These are phyloP conservation scores for Podaxis pistillaris DNA, from an alignment of 768 basidiomycete species.

Conservation along the genomic window DNA sequence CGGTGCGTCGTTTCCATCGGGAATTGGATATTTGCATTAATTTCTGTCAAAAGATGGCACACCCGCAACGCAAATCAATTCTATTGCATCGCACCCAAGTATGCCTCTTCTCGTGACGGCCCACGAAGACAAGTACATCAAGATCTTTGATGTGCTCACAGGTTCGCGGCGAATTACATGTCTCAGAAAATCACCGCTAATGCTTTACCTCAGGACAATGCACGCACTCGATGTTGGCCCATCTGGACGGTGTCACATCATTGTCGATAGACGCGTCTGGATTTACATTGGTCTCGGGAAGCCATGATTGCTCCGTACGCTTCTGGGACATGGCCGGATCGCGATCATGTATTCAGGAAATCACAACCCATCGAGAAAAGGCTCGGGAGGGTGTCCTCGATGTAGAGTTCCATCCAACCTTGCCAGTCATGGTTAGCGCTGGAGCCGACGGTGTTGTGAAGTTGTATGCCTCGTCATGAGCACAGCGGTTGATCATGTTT, in stretches of 20 bases:
- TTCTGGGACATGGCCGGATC: conserved; percentile 91
- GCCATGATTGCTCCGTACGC: conserved; percentile 91
- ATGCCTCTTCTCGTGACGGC: conserved; percentile 86
- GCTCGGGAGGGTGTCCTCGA: conserved; percentile 88
- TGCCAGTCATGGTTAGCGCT: conserved; percentile 88
- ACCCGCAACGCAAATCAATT: conserved; percentile 77
- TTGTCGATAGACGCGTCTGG: conserved; percentile 86
- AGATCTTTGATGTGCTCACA: conserved; percentile 81
- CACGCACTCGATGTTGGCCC: conserved; percentile 87
- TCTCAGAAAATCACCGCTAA: conserved; percentile 4
- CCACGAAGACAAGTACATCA: conserved; percentile 92
- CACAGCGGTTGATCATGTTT: conserved; percentile 20
- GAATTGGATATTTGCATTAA: conserved; percentile 2
- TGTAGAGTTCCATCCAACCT: conserved; percentile 78
- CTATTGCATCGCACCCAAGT: conserved; percentile 86
- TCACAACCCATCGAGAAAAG: conserved; percentile 86
- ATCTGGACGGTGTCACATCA: conserved; percentile 90
- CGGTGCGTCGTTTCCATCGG: conserved; percentile 35
- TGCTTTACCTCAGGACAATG: conserved; percentile 59
- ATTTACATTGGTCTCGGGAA: conserved; percentile 84
- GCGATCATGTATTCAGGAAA: conserved; percentile 83
- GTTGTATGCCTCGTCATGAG: conserved; percentile 83
- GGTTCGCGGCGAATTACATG: conserved; percentile 44
- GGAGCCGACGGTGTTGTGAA: conserved; percentile 96
- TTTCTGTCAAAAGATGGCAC: conserved; percentile 56